A percentile compares a stretch with the other conserved stretches of the same genome.
phyloP scores from a whole-genome alignment of 2,329 filamentous ascomycete species.

The Aspergillus sp. region DNA sequence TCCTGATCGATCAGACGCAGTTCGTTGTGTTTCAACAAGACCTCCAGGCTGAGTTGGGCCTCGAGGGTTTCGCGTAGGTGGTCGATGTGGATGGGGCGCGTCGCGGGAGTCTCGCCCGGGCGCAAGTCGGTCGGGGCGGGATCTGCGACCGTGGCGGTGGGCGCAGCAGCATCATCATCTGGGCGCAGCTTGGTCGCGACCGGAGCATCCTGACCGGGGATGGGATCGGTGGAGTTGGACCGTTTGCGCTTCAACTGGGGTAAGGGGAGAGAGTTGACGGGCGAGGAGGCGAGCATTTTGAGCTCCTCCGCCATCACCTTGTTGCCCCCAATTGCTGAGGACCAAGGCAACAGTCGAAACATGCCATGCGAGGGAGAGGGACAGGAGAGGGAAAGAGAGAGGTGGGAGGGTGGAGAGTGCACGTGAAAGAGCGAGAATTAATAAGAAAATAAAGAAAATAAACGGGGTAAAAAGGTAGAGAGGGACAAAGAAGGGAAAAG shows the following conservation, averaged over 20 bases:
- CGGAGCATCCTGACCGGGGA: slow-evolving; percentile 26
- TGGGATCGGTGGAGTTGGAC: slow-evolving; percentile 48
- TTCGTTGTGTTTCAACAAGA: slow-evolving; percentile 91
- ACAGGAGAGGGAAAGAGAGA: slow-evolving; percentile 11
- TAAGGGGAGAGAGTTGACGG: slow-evolving; percentile 27
- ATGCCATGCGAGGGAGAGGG: slow-evolving; percentile 44
- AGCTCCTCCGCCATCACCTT: slow-evolving; percentile 45
- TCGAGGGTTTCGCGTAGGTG: slow-evolving; percentile 71
- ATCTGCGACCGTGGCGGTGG: slow-evolving; percentile 5
- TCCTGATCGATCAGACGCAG: slow-evolving; percentile 93
- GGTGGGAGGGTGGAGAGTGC: slow-evolving; percentile 11
- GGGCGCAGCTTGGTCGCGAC: slow-evolving; percentile 31
- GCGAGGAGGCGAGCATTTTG: slow-evolving; percentile 42
- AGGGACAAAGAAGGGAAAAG: slow-evolving; percentile 11
- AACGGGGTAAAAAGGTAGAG: slow-evolving; percentile 6
- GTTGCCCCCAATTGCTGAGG: slow-evolving; percentile 45
- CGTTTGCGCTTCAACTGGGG: slow-evolving; percentile 61
- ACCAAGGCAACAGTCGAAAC: slow-evolving; percentile 50
- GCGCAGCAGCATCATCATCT: slow-evolving; percentile 22
- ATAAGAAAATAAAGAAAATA: slow-evolving; percentile 5
- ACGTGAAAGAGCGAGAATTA: slow-evolving; percentile 12
- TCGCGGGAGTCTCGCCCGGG: slow-evolving; percentile 11
- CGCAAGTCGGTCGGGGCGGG: slow-evolving; percentile 10
- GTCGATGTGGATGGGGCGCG: slow-evolving; percentile 35
- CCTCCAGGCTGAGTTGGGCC: slow-evolving; percentile 85